Evolutionary conservation across 345 rosid species (phyloP).

Genomic region (Populus euphratica): DNA sequence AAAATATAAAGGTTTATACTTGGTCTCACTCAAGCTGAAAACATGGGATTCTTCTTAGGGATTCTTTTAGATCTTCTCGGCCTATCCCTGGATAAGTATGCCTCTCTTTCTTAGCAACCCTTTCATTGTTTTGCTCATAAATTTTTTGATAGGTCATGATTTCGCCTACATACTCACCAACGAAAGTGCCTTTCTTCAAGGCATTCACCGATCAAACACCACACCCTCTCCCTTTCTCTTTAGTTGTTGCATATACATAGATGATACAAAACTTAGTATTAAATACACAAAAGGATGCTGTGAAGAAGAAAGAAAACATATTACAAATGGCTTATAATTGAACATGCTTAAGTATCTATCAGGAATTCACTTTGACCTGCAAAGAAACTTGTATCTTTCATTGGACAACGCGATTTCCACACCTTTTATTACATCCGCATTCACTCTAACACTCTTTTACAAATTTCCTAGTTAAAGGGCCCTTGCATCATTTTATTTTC

Average conservation of each 20-base stretch:
- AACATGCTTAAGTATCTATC: not conserved
- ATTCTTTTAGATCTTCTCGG: too few species aligned
- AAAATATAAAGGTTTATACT: too few species aligned
- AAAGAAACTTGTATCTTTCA: slow-evolving; percentile 19
- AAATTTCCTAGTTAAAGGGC: slow-evolving; percentile 22
- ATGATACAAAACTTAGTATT: not conserved
- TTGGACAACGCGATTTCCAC: slow-evolving; percentile 19
- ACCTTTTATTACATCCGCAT: slow-evolving; percentile 23
- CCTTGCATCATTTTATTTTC: slow-evolving; percentile 17
- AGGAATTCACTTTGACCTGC: slow-evolving; percentile 12
- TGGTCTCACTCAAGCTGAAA: too few species aligned
- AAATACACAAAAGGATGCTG: not conserved
- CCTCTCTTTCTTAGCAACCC: slow-evolving; percentile 15
- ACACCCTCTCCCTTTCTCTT: slow-evolving; percentile 16
- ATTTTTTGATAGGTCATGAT: slow-evolving; percentile 20
- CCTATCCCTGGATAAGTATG: slow-evolving; percentile 13
- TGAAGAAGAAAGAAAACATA: not conserved
- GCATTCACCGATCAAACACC: slow-evolving; percentile 12
- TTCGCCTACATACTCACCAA: slow-evolving; percentile 19
- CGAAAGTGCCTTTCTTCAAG: slow-evolving; percentile 17
- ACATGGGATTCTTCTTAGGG: too few species aligned
- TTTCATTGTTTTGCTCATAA: slow-evolving; percentile 12
- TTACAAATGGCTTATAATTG: not conserved
- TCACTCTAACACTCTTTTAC: slow-evolving; percentile 28
- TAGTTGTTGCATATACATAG: slow-evolving; percentile 15